Evolutionary conservation across 306 rosid genomes (phyloP), one percentile per base, ranked within the genome.

Genomic region (Pyrus pyrifolia): DNA sequence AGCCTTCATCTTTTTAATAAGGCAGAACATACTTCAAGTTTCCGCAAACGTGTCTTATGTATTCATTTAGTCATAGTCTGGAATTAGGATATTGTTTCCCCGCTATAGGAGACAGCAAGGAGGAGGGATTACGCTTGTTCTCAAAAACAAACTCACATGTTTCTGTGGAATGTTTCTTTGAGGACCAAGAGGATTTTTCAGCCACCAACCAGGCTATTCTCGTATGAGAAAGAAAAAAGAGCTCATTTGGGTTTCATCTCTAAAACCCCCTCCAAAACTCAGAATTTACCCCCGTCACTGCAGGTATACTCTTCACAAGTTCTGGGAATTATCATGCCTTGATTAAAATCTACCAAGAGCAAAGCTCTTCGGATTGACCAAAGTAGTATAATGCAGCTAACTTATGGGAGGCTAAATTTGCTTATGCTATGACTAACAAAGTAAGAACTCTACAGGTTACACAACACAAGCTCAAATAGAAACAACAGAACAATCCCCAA

Each of bases 301-400:
- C 76, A 52, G 76, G 30, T 27, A 27, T 38, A 55, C 68, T 76
- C 53, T 30, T 45, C 6, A 40, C 11, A 17, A n/a, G 15, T 62
- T 11, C 21, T n/a, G 19, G 71, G 64, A 67, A 72, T 66, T 73
- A 49, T 62, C 74, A 49, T 70, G 71, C 70, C 70, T 61, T 22
- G 46, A 71, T 46, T 45, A 3, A 42, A 68, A 25, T 29, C 49
- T 23, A 76, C 61, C 59, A 72, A 40, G 55, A 72, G 35, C 14
- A 49, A 74, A 75, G 52, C 38, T 77, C 67, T 22, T n/a, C n/a
- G 69, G 77, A 53, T 77, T 74, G 57, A 80, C 76, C 76, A 14
- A 40, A n/a, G 70, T 73, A 62, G 38, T 14, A 62, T 59, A 77
- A 70, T 71, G 66, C 66, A 78, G 63, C 73, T 57, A 74, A 53